Conservation (phyloP, 371 early-diverging fungal species). For the Mortierella sp. region DNA sequence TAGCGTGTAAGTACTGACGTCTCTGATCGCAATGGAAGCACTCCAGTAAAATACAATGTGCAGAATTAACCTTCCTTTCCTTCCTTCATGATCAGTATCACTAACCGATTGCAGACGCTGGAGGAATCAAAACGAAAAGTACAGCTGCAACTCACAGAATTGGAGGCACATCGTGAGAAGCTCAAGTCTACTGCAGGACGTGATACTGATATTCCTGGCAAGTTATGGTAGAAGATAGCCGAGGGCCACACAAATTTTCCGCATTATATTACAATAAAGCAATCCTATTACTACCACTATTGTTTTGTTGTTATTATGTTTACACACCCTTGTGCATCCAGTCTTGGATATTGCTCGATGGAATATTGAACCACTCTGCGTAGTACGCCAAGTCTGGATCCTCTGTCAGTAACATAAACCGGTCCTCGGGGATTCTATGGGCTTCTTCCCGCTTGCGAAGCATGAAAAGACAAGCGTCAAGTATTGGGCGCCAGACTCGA, state of each 20-base stretch:
- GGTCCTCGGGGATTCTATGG: slow-evolving; percentile 27
- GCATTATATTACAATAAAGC: neutral
- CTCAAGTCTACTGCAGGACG: slow-evolving; percentile 13
- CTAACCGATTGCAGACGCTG: slow-evolving; percentile 26
- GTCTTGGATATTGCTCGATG: slow-evolving; percentile 21
- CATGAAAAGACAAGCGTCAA: slow-evolving; percentile 47
- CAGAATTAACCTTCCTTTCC: neutral
- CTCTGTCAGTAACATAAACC: slow-evolving; percentile 46
- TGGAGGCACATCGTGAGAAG: slow-evolving; percentile 42
- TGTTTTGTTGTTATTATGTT: neutral
- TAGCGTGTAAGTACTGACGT: slow-evolving; percentile 26
- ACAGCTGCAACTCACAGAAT: slow-evolving; percentile 24
- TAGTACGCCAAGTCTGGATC: slow-evolving; percentile 34
- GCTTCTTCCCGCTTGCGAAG: slow-evolving; percentile 41
- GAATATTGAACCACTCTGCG: slow-evolving; percentile 50
- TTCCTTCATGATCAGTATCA: slow-evolving; percentile 13
- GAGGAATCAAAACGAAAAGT: slow-evolving; percentile 45
- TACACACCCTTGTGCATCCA: slow-evolving; percentile 40
- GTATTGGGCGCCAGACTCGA: slow-evolving; percentile 46
- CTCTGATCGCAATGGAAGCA: neutral
- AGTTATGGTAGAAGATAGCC: slow-evolving; percentile 21
- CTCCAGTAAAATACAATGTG: neutral
- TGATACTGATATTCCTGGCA: slow-evolving; percentile 37
- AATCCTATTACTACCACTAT: no score
- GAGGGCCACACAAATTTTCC: neutral